phyloP scores from a whole-genome alignment of 192 early-diverging fungal species.

The Gonapodya sp. region DNA sequence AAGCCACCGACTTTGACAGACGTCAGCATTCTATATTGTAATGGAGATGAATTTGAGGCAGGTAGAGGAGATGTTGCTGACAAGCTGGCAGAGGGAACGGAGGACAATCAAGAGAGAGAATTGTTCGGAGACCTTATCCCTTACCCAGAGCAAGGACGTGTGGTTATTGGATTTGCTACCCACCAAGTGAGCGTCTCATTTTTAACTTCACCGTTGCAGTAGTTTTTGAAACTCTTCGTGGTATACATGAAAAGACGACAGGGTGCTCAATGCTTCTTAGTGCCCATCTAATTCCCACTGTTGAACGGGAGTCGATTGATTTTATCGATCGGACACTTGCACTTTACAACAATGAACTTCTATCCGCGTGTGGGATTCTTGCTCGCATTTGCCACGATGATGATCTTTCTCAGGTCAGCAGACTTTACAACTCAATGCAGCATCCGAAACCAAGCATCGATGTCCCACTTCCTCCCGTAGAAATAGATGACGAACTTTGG shows the following conservation, averaged over 20 bases:
- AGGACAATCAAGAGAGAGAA: constrained; percentile 18
- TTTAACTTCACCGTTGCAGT: too few relatives aligned
- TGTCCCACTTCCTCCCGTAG: background rate
- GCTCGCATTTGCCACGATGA: constrained; percentile 68
- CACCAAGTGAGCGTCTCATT: too few relatives aligned
- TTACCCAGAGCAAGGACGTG: constrained; percentile 61
- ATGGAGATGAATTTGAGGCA: constrained; percentile 58
- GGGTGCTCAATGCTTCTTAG: constrained; percentile 70
- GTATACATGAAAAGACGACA: too few relatives aligned
- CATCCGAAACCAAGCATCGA: background rate
- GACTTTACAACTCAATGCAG: constrained; percentile 22
- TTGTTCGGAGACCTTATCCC: constrained; percentile 71
- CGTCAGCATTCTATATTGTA: constrained; percentile 61
- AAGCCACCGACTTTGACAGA: constrained; percentile 58
- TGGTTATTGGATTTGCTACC: constrained; percentile 87
- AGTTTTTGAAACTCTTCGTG: background rate
- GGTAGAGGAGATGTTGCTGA: constrained; percentile 16
- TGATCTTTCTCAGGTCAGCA: constrained; percentile 50
- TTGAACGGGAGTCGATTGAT: constrained; percentile 81
- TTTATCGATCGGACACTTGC: constrained; percentile 74
- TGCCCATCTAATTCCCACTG: constrained; percentile 80
- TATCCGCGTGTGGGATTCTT: constrained; percentile 63
- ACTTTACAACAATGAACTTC: constrained; percentile 72
- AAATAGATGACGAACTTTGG: background rate
- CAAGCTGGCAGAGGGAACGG: constrained; percentile 26